Percentiles rank a stretch among this genome's conserved stretches.
Evolutionary conservation across 2,329 filamentous ascomycete species (phyloP).

Genomic region (Talaromyces islandicus): DNA sequence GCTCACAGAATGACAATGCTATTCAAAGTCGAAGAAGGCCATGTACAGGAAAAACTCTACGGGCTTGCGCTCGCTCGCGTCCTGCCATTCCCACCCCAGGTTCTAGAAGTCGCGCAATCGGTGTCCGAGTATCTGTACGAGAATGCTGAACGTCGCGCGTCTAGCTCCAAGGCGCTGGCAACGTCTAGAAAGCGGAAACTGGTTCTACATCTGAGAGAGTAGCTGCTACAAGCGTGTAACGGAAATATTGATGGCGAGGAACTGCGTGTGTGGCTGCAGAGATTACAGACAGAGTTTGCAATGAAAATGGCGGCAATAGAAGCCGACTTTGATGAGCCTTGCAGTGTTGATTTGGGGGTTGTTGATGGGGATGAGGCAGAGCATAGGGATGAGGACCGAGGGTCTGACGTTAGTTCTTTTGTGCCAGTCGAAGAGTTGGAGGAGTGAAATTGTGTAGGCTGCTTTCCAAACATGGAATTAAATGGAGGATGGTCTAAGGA

Average conservation of each 20-base stretch:
- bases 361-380: neutral
- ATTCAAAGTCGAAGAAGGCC: conserved; percentile 73
- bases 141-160: conserved; percentile 53
- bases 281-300: conserved; percentile 70
- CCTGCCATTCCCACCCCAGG: conserved; percentile 61
- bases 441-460: neutral
- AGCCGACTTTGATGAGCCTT: conserved; percentile 17
- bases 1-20: conserved; percentile 73
- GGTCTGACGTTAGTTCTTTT: conserved; percentile 4
- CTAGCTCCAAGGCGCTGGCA: conserved; percentile 53
- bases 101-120: conserved; percentile 62
- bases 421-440: conserved; percentile 7
- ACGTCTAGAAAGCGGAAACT: conserved; percentile 64
- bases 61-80: conserved; percentile 75
- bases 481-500: neutral
- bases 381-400: neutral
- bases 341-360: neutral
- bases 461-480: neutral
- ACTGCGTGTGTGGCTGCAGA: conserved; percentile 58
- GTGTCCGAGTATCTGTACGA: conserved; percentile 59
- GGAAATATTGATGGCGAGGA: conserved; percentile 60
- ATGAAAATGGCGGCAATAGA: conserved; percentile 64
- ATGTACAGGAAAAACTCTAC: conserved; percentile 67
- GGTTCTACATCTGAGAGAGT: conserved; percentile 65
- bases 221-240: conserved; percentile 61